Evolutionary conservation across 257 asterid species (phyloP).

Genomic region (Buddleja alternifolia): DNA sequence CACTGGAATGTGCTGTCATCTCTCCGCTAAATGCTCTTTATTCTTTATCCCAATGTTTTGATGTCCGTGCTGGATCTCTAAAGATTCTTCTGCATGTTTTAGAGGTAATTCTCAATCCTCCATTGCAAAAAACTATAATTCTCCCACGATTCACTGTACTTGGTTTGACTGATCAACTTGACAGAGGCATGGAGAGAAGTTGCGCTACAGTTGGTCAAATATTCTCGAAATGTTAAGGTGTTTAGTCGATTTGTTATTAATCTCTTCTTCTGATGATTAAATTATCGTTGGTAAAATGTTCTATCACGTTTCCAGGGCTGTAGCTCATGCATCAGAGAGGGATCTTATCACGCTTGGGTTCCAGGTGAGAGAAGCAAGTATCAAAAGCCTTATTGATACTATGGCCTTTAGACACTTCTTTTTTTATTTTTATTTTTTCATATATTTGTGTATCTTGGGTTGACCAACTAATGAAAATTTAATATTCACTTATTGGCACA

Average conservation of each 20-base stretch:
- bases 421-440: not conserved
- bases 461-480: conserved; percentile 16
- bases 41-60: conserved; percentile 70
- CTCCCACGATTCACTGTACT: conserved; percentile 15
- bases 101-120: conserved; percentile 58
- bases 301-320: conserved; percentile 66
- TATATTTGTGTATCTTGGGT: conserved; percentile 20
- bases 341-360: conserved; percentile 92
- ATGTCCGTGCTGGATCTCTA: conserved; percentile 83
- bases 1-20: conserved; percentile 85
- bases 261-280: conserved; percentile 28
- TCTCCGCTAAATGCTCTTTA: conserved; percentile 79
- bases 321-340: conserved; percentile 85
- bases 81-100: conserved; percentile 93
- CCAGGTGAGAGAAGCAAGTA: conserved; percentile 70
- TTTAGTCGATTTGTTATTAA: conserved; percentile 15
- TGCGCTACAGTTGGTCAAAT: conserved; percentile 85
- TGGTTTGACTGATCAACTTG: conserved; percentile 38
- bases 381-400: not conserved
- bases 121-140: conserved; percentile 15
- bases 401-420: not conserved
- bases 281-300: conserved; percentile 23
- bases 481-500: conserved; percentile 1
- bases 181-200: conserved; percentile 98
- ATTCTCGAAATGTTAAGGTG: conserved; percentile 90